Conservation (phyloP, 1,284 basidiomycete species). For the Grifola frondosa region DNA sequence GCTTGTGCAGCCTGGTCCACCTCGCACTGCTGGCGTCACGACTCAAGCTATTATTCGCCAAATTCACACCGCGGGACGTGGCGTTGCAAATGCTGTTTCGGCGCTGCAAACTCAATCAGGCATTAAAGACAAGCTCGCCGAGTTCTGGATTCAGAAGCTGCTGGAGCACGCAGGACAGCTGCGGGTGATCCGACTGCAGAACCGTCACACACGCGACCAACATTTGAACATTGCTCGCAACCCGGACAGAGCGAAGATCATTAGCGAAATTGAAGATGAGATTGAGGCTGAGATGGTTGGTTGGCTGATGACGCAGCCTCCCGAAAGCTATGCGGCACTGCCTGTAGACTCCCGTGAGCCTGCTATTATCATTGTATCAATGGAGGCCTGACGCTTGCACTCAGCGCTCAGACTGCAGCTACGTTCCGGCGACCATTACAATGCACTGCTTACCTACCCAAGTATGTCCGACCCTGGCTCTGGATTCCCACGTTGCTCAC, state of each 20-base stretch:
- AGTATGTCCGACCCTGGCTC: too few species aligned
- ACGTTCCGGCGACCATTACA: background rate
- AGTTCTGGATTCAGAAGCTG: slow-evolving; percentile 33
- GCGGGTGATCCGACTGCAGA: slow-evolving; percentile 9
- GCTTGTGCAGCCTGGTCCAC: slow-evolving; percentile 3
- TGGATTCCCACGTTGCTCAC: background rate
- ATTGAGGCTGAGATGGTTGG: slow-evolving; percentile 26
- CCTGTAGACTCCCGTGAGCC: slow-evolving; percentile 20
- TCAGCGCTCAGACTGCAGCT: background rate
- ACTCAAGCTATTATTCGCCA: slow-evolving; percentile 6
- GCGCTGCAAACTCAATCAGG: slow-evolving; percentile 27
- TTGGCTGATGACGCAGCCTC: slow-evolving; percentile 30
- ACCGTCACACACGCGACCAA: slow-evolving; percentile 5
- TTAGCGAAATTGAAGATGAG: slow-evolving; percentile 14
- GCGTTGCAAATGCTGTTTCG: slow-evolving; percentile 11
- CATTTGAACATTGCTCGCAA: slow-evolving; percentile 10
- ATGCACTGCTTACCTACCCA: too few species aligned
- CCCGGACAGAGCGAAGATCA: slow-evolving; percentile 14
- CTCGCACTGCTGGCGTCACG: slow-evolving; percentile 13
- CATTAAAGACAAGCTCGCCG: slow-evolving; percentile 36
- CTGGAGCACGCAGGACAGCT: slow-evolving; percentile 21
- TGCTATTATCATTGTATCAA: too few species aligned
- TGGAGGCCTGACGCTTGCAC: too few species aligned
- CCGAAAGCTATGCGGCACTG: slow-evolving; percentile 12
- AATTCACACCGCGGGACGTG: slow-evolving; percentile 10